Percentiles rank a stretch among this genome's conserved stretches.
Conservation (phyloP, 768 basidiomycete species). For the Mycena amicta region DNA sequence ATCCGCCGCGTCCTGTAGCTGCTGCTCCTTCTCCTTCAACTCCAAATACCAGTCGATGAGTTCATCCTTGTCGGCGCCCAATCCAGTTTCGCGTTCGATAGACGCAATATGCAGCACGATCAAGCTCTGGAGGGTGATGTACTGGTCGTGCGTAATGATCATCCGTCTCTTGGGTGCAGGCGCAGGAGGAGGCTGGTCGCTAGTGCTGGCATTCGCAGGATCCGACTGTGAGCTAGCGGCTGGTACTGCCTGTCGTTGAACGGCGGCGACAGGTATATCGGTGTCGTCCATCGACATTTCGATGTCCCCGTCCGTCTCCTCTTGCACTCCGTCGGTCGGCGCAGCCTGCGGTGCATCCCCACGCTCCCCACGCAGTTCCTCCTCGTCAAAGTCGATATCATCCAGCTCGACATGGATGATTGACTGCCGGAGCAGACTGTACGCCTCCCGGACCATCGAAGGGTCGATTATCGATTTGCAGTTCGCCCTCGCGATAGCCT, state of each 20-base stretch:
- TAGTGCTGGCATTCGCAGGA: conserved; percentile 40
- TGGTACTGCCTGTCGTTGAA: conserved; percentile 28
- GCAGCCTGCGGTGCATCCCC: conserved; percentile 37
- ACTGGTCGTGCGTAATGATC: conserved; percentile 96
- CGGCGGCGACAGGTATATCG: conserved; percentile 39
- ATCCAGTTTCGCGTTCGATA: conserved; percentile 72
- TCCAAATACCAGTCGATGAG: conserved; percentile 98
- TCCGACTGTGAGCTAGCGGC: conserved; percentile 39
- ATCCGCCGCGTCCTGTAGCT: conserved; percentile 82
- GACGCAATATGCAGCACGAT: conserved; percentile 82
- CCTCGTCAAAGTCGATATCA: conserved; percentile 96
- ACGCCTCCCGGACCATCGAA: conserved; percentile 94
- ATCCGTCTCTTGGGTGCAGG: conserved; percentile 69
- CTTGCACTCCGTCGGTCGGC: conserved; percentile 34
- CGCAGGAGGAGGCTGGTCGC: conserved; percentile 35
- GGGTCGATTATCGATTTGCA: conserved; percentile 89
- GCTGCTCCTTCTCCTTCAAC: conserved; percentile 63
- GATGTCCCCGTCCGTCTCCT: conserved; percentile 59
- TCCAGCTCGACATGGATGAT: conserved; percentile 99
- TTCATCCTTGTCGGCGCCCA: conserved; percentile 85
- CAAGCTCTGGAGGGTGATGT: conserved; percentile 85
- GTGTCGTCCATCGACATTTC: conserved; percentile 55
- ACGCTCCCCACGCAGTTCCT: conserved; percentile 67
- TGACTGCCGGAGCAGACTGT: conserved; percentile 89
- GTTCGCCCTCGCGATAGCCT: conserved; percentile 96